A percentile compares a stretch with the other conserved stretches of the same genome.
Conservation (phyloP, 1,284 basidiomycete species). For the Takashimella koratensis region DNA sequence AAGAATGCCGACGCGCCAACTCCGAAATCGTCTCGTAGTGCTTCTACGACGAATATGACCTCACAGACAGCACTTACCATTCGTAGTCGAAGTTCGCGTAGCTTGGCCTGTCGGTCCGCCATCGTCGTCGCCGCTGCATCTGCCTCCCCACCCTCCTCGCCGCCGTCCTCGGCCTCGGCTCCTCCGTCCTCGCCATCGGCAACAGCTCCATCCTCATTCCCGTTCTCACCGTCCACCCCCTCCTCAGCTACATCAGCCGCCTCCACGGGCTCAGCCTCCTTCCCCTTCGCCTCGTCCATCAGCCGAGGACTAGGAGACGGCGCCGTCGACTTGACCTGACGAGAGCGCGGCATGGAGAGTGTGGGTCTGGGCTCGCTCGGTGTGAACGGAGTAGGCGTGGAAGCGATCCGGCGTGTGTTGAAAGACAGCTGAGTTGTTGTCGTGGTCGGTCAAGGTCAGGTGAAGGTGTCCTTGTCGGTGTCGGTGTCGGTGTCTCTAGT, state of each 20-base stretch:
- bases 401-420: no score
- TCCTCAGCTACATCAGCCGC: background rate
- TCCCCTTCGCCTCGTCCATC: conserved; percentile 10
- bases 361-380: no score
- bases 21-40: no score
- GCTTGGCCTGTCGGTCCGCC: conserved; percentile 71
- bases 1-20: no score
- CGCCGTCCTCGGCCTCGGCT: conserved; percentile 41
- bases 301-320: background rate
- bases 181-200: conserved; percentile 60
- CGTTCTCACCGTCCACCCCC: conserved; percentile 14
- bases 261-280: conserved; percentile 20
- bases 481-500: no score
- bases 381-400: no score
- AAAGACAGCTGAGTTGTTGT: no score
- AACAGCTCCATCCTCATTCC: conserved; percentile 45
- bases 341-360: background rate
- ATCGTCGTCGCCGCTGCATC: conserved; percentile 41
- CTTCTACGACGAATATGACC: no score
- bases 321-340: background rate
- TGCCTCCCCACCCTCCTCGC: conserved; percentile 17
- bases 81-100: conserved; percentile 67
- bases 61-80: no score
- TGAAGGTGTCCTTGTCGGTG: no score
- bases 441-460: no score